Percentiles rank a stretch among this genome's conserved stretches.
Evolutionary conservation across 2,329 filamentous ascomycete species (phyloP).

Genomic region (Paracamarosporium sp.): DNA sequence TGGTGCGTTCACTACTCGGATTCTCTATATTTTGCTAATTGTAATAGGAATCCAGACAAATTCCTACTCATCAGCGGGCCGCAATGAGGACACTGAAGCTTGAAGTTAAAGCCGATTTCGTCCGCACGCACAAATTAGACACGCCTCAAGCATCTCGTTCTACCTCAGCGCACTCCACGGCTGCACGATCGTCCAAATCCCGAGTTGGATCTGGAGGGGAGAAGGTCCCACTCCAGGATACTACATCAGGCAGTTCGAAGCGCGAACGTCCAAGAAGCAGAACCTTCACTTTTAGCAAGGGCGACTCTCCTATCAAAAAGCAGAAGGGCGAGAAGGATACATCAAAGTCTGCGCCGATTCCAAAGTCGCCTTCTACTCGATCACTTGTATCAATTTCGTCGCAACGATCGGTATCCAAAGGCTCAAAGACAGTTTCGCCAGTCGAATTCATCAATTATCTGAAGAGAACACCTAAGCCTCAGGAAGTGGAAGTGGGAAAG

Average conservation of each 20-base stretch:
- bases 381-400: slow-evolving; percentile 62
- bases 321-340: slow-evolving; percentile 69
- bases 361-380: slow-evolving; percentile 66
- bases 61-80: slow-evolving; percentile 90
- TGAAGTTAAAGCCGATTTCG: slow-evolving; percentile 94
- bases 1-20: slow-evolving; percentile 56
- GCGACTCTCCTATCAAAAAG: slow-evolving; percentile 78
- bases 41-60: slow-evolving; percentile 82
- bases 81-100: slow-evolving; percentile 91
- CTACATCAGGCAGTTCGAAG: slow-evolving; percentile 43
- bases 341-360: slow-evolving; percentile 75
- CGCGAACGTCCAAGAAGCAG: slow-evolving; percentile 67
- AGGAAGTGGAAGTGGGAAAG: slow-evolving; percentile 89
- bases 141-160: slow-evolving; percentile 56
- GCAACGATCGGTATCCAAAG: slow-evolving; percentile 68
- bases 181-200: slow-evolving; percentile 40
- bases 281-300: slow-evolving; percentile 79
- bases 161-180: slow-evolving; percentile 52
- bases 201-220: slow-evolving; percentile 37
- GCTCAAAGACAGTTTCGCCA: slow-evolving; percentile 76
- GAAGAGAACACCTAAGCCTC: slow-evolving; percentile 78
- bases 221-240: slow-evolving; percentile 11
- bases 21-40: slow-evolving; percentile 44
- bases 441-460: slow-evolving; percentile 88
- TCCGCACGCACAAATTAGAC: slow-evolving; percentile 81